These are phyloP conservation scores for Teunomyces panamensis DNA, from an alignment of 805 yeast species.

Conservation along the genomic window DNA sequence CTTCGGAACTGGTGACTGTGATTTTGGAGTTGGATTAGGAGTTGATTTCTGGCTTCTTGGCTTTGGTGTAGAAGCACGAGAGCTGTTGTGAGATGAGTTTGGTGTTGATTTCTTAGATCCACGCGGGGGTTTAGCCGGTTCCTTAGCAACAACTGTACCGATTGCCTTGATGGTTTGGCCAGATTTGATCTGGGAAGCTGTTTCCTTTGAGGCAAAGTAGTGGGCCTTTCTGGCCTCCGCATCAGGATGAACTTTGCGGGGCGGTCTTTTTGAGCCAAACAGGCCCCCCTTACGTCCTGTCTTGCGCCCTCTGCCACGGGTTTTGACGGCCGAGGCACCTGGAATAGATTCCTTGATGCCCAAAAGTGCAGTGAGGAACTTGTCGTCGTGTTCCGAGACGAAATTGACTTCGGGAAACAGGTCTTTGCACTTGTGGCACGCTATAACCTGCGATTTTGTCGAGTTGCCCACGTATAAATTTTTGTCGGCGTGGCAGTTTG, in stretches of 20 bases:
- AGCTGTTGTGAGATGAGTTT: background rate
- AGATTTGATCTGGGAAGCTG: conserved; percentile 30
- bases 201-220: conserved; percentile 31
- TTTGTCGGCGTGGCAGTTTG: conserved; percentile 40
- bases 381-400: conserved; percentile 46
- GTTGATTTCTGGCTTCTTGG: background rate
- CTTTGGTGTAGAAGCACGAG: conserved; percentile 6
- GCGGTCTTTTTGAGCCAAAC: conserved; percentile 18
- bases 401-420: conserved; percentile 16
- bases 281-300: conserved; percentile 31
- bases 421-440: conserved; percentile 44
- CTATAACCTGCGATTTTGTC: conserved; percentile 21
- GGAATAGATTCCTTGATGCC: conserved; percentile 45
- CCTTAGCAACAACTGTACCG: conserved; percentile 23
- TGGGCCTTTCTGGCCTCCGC: conserved; percentile 38
- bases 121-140: background rate
- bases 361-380: conserved; percentile 44
- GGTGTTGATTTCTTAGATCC: conserved; percentile 1
- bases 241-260: conserved; percentile 23
- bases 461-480: conserved; percentile 35
- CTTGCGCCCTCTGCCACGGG: conserved; percentile 8
- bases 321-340: conserved; percentile 10
- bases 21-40: background rate
- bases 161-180: conserved; percentile 40
- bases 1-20: background rate